Percentiles rank a stretch among this genome's conserved stretches.
Conservation (phyloP, 306 rosid genomes). For the Malus sylvestris region DNA sequence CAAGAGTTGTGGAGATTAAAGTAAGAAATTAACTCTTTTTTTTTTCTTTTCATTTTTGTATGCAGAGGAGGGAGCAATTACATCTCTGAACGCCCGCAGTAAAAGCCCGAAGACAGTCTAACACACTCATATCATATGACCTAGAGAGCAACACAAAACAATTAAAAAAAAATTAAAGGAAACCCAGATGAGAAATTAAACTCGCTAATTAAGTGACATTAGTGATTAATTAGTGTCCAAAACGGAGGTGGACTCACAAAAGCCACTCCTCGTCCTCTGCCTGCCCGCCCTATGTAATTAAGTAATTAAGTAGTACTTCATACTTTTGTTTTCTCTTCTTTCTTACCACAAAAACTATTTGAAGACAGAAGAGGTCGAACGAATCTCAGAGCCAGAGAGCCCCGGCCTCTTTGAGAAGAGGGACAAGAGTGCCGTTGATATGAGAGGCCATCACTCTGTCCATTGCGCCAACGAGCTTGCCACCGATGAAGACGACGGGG, state of each 20-base stretch:
- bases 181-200: background rate
- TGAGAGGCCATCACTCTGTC: slow-evolving; percentile 89
- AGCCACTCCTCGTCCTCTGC: slow-evolving; percentile 26
- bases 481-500: slow-evolving; percentile 81
- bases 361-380: background rate
- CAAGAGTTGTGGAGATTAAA: background rate
- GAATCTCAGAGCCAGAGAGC: slow-evolving; percentile 68
- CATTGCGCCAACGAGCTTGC: slow-evolving; percentile 73
- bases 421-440: slow-evolving; percentile 75
- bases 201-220: background rate
- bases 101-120: slow-evolving; percentile 4
- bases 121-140: background rate
- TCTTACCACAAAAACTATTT: background rate
- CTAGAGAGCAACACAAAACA: background rate
- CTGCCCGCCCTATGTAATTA: background rate
- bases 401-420: slow-evolving; percentile 88
- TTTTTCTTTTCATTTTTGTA: background rate
- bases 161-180: background rate
- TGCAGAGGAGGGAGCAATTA: slow-evolving; percentile 35
- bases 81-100: background rate
- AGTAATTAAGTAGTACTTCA: background rate
- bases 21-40: background rate
- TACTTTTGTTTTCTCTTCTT: background rate
- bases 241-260: background rate
- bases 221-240: slow-evolving; percentile 8